Evolutionary conservation across 2,329 filamentous ascomycete species (phyloP).

Genomic region (Akanthomyces dipterigenus): DNA sequence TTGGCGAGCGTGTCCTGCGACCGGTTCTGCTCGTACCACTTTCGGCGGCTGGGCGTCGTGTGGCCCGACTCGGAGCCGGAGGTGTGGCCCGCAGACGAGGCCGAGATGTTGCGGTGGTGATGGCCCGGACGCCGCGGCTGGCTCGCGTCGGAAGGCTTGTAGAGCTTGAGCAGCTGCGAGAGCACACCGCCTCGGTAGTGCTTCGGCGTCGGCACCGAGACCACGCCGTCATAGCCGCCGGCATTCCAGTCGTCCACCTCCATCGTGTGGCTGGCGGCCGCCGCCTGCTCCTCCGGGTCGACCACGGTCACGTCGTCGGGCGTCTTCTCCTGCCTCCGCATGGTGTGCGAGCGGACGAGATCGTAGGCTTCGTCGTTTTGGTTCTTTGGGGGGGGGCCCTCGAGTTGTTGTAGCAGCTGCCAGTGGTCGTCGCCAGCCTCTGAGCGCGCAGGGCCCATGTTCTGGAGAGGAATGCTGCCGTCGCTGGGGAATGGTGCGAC

Average conservation of each 20-base stretch:
- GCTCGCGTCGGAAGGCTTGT: slow-evolving; percentile 30
- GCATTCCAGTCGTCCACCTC: slow-evolving; percentile 30
- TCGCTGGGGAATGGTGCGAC: slow-evolving; percentile 19
- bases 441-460: slow-evolving; percentile 18
- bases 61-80: slow-evolving; percentile 27
- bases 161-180: slow-evolving; percentile 40
- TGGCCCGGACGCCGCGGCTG: slow-evolving; percentile 12
- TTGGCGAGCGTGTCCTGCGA: slow-evolving; percentile 41
- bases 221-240: slow-evolving; percentile 34
- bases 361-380: slow-evolving; percentile 33
- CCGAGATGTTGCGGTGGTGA: slow-evolving; percentile 18
- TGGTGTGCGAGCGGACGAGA: slow-evolving; percentile 37
- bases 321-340: slow-evolving; percentile 5
- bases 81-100: slow-evolving; percentile 2
- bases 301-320: slow-evolving; percentile 16
- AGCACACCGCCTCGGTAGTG: slow-evolving; percentile 39
- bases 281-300: slow-evolving; percentile 12
- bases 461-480: slow-evolving; percentile 26
- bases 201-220: slow-evolving; percentile 33
- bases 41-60: slow-evolving; percentile 35
- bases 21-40: slow-evolving; percentile 43
- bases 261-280: slow-evolving; percentile 3
- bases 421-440: slow-evolving; percentile 13
- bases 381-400: slow-evolving; percentile 18
- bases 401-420: slow-evolving; percentile 7